Evolutionary conservation across 306 rosid genomes (phyloP).

Genomic region (Vigna angularis): DNA sequence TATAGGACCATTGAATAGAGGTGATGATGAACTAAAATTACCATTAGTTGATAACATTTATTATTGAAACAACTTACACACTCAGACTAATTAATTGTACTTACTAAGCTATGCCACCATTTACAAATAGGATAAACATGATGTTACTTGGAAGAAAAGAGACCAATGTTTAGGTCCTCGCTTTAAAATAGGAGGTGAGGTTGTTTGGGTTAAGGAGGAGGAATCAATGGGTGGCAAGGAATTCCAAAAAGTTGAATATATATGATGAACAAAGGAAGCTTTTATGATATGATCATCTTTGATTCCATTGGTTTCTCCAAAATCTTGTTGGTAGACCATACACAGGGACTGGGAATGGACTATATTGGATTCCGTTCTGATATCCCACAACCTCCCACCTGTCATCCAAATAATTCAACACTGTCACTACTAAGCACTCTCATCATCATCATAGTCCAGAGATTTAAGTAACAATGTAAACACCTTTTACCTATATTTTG

Average conservation of each 20-base stretch:
- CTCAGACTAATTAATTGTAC: constrained; percentile 7
- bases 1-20: constrained; percentile 16
- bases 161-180: constrained; percentile 42
- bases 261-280: constrained; percentile 30
- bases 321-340: constrained; percentile 86
- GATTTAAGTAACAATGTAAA: no score
- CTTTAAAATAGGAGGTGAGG: constrained; percentile 54
- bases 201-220: constrained; percentile 34
- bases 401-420: constrained; percentile 46
- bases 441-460: background rate
- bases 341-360: constrained; percentile 90
- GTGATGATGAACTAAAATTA: background rate
- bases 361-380: constrained; percentile 71
- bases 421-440: constrained; percentile 5
- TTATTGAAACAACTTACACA: constrained; percentile 5
- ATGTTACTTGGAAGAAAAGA: constrained; percentile 15
- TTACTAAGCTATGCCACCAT: constrained; percentile 31
- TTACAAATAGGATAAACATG: constrained; percentile 26
- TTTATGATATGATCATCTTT: constrained; percentile 27
- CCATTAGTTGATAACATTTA: background rate
- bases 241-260: constrained; percentile 3
- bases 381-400: constrained; percentile 87
- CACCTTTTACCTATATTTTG: constrained; percentile 66
- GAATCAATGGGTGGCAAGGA: constrained; percentile 42
- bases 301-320: constrained; percentile 59